Conservation (phyloP, 2,329 filamentous ascomycete genomes). For the Alternaria ethzedia region DNA sequence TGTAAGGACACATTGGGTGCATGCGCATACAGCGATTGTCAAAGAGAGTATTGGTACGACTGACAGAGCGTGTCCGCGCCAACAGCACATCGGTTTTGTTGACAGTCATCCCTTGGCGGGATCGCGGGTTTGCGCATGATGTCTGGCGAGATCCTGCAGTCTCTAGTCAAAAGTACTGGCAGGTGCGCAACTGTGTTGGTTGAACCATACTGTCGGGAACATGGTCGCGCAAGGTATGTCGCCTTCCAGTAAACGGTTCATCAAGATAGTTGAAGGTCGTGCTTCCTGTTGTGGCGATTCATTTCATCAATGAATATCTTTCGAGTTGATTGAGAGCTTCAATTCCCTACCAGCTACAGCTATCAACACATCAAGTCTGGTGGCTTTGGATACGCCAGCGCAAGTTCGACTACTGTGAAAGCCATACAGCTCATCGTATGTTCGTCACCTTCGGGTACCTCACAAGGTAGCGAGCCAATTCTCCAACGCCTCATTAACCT, state of each 20-base stretch:
- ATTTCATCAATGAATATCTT: too few relatives aligned
- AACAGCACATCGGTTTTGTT: not conserved
- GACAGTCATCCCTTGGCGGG: not conserved
- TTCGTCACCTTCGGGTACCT: not conserved
- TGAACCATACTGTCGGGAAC: not conserved
- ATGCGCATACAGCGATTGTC: not conserved
- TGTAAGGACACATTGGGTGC: not conserved
- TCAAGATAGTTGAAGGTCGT: not conserved
- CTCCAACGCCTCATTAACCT: slow-evolving; percentile 30
- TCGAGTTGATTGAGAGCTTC: too few relatives aligned
- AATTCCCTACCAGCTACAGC: not conserved
- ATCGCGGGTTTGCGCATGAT: not conserved
- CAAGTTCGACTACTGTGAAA: too few relatives aligned
- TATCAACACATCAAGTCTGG: not conserved
- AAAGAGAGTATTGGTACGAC: not conserved
- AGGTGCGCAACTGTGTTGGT: not conserved
- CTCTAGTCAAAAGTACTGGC: not conserved
- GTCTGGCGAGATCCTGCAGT: not conserved
- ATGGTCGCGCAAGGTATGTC: not conserved
- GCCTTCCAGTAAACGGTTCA: not conserved
- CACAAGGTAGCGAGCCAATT: slow-evolving; percentile 25
- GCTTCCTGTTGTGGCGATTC: too few relatives aligned
- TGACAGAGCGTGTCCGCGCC: not conserved
- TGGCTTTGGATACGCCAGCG: too few relatives aligned
- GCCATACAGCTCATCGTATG: not conserved